Conservation (phyloP, 1,139 yeast species). For the Suhomyces atakaporum region DNA sequence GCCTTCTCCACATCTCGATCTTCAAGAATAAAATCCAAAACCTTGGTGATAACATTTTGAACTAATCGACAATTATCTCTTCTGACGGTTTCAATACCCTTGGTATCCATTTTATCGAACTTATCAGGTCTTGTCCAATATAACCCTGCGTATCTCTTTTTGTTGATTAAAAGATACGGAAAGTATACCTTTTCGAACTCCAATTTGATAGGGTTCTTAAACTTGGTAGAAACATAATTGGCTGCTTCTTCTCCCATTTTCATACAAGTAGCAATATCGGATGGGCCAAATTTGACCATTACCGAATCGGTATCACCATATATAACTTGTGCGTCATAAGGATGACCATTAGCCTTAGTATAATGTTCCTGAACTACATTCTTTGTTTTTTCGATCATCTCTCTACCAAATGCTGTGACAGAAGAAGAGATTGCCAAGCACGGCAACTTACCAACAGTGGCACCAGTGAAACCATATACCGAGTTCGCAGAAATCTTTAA, state of each 20-base stretch:
- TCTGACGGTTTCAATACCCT: constrained; percentile 97
- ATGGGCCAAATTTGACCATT: constrained; percentile 93
- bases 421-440: constrained; percentile 96
- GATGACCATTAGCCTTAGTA: constrained; percentile 75
- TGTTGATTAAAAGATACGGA: constrained; percentile 91
- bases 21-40: constrained; percentile 79
- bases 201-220: constrained; percentile 83
- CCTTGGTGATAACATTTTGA: constrained; percentile 91
- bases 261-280: constrained; percentile 86
- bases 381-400: constrained; percentile 93
- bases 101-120: constrained; percentile 96
- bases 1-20: constrained; percentile 91
- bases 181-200: constrained; percentile 97
- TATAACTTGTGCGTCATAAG: constrained; percentile 83
- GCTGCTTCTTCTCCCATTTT: constrained; percentile 94
- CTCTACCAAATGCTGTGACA: constrained; percentile 93
- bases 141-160: constrained; percentile 95
- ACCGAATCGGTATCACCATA: constrained; percentile 99
- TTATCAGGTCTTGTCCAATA: constrained; percentile 93
- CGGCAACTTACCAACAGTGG: constrained; percentile 95
- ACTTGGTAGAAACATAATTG: constrained; percentile 73
- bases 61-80: constrained; percentile 96
- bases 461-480: constrained; percentile 98
- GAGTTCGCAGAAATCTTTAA: constrained; percentile 96
- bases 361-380: constrained; percentile 80